These are phyloP conservation scores for Whalleya microplaca DNA, from an alignment of 2,329 filamentous ascomycete genomes.

Conservation along the genomic window DNA sequence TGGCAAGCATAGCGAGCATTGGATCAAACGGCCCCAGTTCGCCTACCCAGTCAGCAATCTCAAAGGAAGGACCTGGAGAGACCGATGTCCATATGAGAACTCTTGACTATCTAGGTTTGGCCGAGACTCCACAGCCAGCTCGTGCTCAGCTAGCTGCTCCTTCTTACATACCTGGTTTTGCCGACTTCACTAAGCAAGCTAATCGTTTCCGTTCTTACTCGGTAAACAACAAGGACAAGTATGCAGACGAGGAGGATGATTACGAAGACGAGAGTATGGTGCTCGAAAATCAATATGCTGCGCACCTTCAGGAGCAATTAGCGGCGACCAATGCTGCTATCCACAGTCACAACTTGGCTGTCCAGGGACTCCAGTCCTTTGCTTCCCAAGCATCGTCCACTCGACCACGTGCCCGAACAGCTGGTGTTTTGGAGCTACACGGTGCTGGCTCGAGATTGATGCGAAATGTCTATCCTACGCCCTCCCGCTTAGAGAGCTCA, in stretches of 20 bases:
- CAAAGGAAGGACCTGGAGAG: conserved; percentile 81
- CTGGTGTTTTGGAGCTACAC: conserved; percentile 76
- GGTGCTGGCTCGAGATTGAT: conserved; percentile 69
- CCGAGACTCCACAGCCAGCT: conserved; percentile 85
- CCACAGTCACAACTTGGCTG: conserved; percentile 88
- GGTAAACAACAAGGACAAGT: conserved; percentile 97
- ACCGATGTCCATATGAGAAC: conserved; percentile 88
- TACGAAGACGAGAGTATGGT: conserved; percentile 63
- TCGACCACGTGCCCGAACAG: conserved; percentile 86
- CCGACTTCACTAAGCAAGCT: conserved; percentile 74
- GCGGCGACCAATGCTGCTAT: conserved; percentile 72
- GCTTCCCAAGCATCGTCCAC: conserved; percentile 80
- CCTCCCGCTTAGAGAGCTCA: conserved; percentile 72
- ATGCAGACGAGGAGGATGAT: conserved; percentile 85
- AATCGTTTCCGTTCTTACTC: conserved; percentile 97
- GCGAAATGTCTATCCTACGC: conserved; percentile 76
- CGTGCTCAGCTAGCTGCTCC: conserved; percentile 75
- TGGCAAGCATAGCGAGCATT: conserved; percentile 82
- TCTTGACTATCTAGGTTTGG: conserved; percentile 91
- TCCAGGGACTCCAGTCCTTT: conserved; percentile 72
- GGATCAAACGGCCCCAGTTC: conserved; percentile 89
- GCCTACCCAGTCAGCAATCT: conserved; percentile 83
- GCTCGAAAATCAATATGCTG: conserved; percentile 62
- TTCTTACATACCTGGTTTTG: conserved; percentile 75
- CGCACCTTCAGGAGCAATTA: conserved; percentile 63